These are phyloP conservation scores for Ceratocystis eucalypticola DNA, from an alignment of 2,329 filamentous ascomycete species.

Conservation along the genomic window DNA sequence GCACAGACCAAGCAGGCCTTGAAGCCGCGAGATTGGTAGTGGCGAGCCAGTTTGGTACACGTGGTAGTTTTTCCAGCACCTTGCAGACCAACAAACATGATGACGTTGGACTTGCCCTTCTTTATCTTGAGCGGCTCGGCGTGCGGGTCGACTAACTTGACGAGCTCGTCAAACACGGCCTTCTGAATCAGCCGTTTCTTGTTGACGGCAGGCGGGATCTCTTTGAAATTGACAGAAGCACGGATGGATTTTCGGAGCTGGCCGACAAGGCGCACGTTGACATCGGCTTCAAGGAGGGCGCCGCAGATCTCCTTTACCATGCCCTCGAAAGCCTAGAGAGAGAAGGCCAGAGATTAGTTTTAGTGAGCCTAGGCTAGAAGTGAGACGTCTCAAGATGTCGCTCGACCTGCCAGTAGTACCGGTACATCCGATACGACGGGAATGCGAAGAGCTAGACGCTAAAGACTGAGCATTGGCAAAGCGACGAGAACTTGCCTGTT, in stretches of 20 bases:
- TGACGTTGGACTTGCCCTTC: slow-evolving; percentile 90
- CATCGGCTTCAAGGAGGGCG: slow-evolving; percentile 89
- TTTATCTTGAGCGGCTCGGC: slow-evolving; percentile 92
- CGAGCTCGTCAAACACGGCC: slow-evolving; percentile 91
- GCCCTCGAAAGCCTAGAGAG: slow-evolving; percentile 67
- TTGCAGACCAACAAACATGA: slow-evolving; percentile 98
- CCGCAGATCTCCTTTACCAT: slow-evolving; percentile 99
- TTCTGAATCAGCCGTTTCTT: slow-evolving; percentile 98
- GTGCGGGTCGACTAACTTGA: slow-evolving; percentile 89
- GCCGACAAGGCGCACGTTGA: slow-evolving; percentile 88
- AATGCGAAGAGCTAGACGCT: too few species aligned
- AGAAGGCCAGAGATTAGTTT: slow-evolving; percentile 11
- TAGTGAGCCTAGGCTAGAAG: slow-evolving; percentile 3
- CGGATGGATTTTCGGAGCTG: slow-evolving; percentile 89
- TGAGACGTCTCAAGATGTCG: neutral
- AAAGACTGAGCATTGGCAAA: neutral
- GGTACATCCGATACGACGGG: neutral
- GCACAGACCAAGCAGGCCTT: slow-evolving; percentile 89
- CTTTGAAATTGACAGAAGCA: slow-evolving; percentile 82
- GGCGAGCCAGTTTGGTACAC: slow-evolving; percentile 88
- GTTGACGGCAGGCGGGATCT: slow-evolving; percentile 80
- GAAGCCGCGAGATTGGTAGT: slow-evolving; percentile 90
- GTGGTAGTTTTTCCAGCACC: slow-evolving; percentile 97
- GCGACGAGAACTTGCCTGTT: slow-evolving; percentile 51
- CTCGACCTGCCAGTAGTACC: neutral